Conservation (phyloP, 306 rosid species). For the Corylus americana region DNA sequence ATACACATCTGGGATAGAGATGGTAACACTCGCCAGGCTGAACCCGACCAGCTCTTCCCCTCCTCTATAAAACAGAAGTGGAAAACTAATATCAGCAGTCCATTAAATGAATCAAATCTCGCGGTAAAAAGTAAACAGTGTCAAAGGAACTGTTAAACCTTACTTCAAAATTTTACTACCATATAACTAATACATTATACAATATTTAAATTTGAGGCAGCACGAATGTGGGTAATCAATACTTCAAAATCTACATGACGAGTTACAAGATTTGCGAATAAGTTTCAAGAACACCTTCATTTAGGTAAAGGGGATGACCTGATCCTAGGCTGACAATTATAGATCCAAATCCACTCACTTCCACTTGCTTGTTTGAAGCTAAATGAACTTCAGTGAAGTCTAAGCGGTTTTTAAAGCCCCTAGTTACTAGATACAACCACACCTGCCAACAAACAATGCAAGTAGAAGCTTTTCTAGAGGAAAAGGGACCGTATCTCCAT, state of each 20-base stretch:
- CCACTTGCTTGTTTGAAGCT: not conserved
- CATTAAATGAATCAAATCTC: not conserved
- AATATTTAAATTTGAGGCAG: not conserved
- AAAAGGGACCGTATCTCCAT: not conserved
- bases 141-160: not conserved
- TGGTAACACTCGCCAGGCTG: constrained; percentile 94
- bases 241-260: not conserved
- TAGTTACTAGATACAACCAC: not conserved
- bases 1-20: constrained; percentile 91
- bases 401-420: not conserved
- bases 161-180: not conserved
- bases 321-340: not conserved
- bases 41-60: constrained; percentile 99
- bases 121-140: not conserved
- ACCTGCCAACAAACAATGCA: not conserved
- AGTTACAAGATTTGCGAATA: not conserved
- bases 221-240: not conserved
- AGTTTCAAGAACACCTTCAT: not conserved
- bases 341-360: not conserved
- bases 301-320: not conserved
- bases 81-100: constrained; percentile 4
- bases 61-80: constrained; percentile 58
- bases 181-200: not conserved
- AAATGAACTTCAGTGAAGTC: not conserved
- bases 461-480: not conserved